These are phyloP conservation scores for Torulaspora franciscae DNA, from an alignment of 805 yeast genomes.

Conservation along the genomic window DNA sequence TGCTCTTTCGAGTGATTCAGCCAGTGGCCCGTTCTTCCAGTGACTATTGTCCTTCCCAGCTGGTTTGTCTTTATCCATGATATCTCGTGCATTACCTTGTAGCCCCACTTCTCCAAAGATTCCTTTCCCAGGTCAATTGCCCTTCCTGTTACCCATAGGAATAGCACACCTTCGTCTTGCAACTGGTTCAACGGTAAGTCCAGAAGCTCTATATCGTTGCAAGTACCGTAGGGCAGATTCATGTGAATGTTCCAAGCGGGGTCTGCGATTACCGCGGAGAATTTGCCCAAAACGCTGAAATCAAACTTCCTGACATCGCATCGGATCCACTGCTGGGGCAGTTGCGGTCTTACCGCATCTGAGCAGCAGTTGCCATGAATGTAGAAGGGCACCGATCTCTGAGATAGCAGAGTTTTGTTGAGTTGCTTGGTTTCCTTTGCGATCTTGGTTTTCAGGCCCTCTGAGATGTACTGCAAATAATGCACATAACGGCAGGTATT, in stretches of 20 bases:
- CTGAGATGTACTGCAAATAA: slow-evolving; percentile 47
- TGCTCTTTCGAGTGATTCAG: slow-evolving; percentile 93
- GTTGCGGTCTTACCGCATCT: slow-evolving; percentile 30
- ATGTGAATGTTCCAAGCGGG: slow-evolving; percentile 97
- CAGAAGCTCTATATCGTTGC: slow-evolving; percentile 70
- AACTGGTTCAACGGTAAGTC: slow-evolving; percentile 59
- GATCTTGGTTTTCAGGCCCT: slow-evolving; percentile 24
- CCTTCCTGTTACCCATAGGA: slow-evolving; percentile 94
- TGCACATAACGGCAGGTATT: slow-evolving; percentile 77
- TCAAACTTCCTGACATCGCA: slow-evolving; percentile 78
- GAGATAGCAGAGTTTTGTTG: slow-evolving; percentile 19
- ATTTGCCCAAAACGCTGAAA: slow-evolving; percentile 66
- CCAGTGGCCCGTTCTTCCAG: slow-evolving; percentile 98
- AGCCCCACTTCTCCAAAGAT: slow-evolving; percentile 79
- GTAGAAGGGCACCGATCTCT: slow-evolving; percentile 31
- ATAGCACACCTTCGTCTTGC: slow-evolving; percentile 78
- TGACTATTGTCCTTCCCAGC: slow-evolving; percentile 78
- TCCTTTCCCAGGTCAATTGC: slow-evolving; percentile 84
- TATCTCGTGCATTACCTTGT: slow-evolving; percentile 67
- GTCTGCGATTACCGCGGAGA: slow-evolving; percentile 81
- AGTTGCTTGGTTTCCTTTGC: slow-evolving; percentile 20
- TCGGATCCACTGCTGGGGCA: slow-evolving; percentile 79
- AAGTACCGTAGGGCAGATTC: slow-evolving; percentile 72
- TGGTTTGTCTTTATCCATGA: slow-evolving; percentile 92
- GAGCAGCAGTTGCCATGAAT: slow-evolving; percentile 37